These are phyloP conservation scores for Modicella reniformis DNA, from an alignment of 371 early-diverging fungal genomes.

Conservation along the genomic window DNA sequence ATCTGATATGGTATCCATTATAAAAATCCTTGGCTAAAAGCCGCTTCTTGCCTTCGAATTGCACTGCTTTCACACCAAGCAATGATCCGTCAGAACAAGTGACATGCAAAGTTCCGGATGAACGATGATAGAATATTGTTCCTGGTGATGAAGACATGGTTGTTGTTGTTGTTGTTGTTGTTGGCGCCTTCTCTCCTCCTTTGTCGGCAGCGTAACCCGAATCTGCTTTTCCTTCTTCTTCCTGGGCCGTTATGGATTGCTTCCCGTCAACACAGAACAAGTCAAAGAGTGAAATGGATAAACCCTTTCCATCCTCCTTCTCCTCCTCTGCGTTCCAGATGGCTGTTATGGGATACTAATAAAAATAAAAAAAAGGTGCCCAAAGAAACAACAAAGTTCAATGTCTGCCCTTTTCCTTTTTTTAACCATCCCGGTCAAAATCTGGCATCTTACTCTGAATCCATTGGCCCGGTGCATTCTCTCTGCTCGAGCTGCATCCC, in stretches of 20 bases:
- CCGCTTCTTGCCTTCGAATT: slow-evolving; percentile 71
- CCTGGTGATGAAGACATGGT: slow-evolving; percentile 58
- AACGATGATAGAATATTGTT: slow-evolving; percentile 56
- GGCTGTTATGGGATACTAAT: slow-evolving; percentile 55
- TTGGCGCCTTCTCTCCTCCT: too few relatives aligned
- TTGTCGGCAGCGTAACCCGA: slow-evolving; percentile 38
- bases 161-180: too few relatives aligned
- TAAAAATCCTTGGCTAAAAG: slow-evolving; percentile 74
- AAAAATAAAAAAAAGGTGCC: not conserved
- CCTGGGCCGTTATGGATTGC: slow-evolving; percentile 33
- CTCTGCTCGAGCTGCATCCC: slow-evolving; percentile 72
- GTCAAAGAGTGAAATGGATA: slow-evolving; percentile 40
- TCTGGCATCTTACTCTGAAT: slow-evolving; percentile 64
- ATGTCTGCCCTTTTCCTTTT: not conserved
- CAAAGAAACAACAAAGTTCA: not conserved
- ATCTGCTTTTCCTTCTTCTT: too few relatives aligned
- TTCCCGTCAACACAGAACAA: slow-evolving; percentile 26
- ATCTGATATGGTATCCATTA: slow-evolving; percentile 75
- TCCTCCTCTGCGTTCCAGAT: slow-evolving; percentile 43
- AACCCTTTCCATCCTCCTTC: slow-evolving; percentile 20
- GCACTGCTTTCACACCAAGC: slow-evolving; percentile 56
- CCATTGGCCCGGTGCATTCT: slow-evolving; percentile 80
- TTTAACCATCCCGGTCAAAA: not conserved
- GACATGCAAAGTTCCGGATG: slow-evolving; percentile 56
- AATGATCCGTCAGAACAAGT: slow-evolving; percentile 59